A percentile compares a stretch with the other conserved stretches of the same genome.
Conservation (phyloP, 768 basidiomycete species). For the Russula sp. region DNA sequence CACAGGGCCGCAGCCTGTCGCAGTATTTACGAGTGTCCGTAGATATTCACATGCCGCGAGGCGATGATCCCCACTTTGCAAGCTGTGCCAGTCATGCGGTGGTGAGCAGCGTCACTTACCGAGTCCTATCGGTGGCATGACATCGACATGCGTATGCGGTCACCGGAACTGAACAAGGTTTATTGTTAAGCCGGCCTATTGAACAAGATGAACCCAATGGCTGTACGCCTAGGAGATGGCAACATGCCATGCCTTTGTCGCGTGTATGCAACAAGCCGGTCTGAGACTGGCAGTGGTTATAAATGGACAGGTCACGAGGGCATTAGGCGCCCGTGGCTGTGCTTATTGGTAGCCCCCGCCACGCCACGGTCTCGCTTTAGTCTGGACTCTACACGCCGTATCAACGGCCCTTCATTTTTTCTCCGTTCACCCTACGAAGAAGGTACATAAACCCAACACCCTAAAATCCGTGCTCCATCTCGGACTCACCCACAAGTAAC, state of each 20-base stretch:
- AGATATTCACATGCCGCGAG: neutral
- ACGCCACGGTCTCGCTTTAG: neutral
- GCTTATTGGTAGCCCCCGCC: neutral
- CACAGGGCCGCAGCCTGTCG: neutral
- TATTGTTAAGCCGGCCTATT: too few species aligned
- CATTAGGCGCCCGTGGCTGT: constrained; percentile 2
- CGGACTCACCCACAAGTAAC: neutral
- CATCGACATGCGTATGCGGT: too few species aligned
- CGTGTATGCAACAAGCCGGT: neutral
- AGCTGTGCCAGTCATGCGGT: too few species aligned
- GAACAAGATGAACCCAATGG: neutral
- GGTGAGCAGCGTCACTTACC: too few species aligned
- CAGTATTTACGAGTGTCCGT: neutral
- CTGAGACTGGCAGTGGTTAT: neutral
- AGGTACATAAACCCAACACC: constrained; percentile 4
- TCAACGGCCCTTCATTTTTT: neutral
- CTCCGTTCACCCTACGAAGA: neutral
- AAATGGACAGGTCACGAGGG: neutral
- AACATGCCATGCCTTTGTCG: neutral
- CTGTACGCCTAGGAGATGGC: neutral
- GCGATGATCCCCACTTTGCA: neutral
- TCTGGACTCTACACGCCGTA: neutral
- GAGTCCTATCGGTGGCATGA: too few species aligned
- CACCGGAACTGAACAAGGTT: too few species aligned
- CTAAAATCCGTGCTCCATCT: neutral